Conservation (phyloP, 768 basidiomycete genomes). For the Dendrothele bispora region DNA sequence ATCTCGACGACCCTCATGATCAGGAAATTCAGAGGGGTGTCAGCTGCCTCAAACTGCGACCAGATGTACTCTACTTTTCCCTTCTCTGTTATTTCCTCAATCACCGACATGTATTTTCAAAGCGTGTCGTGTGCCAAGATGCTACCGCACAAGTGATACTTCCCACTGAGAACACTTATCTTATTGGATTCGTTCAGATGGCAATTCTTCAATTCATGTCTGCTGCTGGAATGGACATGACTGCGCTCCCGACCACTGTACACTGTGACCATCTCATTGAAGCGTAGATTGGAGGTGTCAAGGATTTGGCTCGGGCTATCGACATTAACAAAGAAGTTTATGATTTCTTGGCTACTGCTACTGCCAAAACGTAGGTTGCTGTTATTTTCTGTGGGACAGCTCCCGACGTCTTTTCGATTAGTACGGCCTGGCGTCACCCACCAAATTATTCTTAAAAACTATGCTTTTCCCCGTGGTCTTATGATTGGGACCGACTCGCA, state of each 20-base stretch:
- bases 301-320: slow-evolving; percentile 91
- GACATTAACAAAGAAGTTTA: slow-evolving; percentile 98
- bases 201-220: slow-evolving; percentile 99
- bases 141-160: slow-evolving; percentile 74
- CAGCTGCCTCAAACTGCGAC: slow-evolving; percentile 96
- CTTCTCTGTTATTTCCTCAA: slow-evolving; percentile 14
- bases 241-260: slow-evolving; percentile 96
- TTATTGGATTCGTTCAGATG: slow-evolving; percentile 55
- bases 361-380: slow-evolving; percentile 70
- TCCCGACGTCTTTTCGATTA: slow-evolving; percentile 23
- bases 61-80: slow-evolving; percentile 61
- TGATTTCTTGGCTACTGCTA: slow-evolving; percentile 97
- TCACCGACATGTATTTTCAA: too few species aligned
- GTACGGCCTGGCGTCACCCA: slow-evolving; percentile 99
- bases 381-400: not conserved
- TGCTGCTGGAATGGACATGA: slow-evolving; percentile 96
- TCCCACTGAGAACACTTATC: not conserved
- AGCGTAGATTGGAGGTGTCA: slow-evolving; percentile 90
- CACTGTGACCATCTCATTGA: slow-evolving; percentile 99
- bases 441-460: slow-evolving; percentile 99
- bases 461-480: slow-evolving; percentile 97
- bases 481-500: slow-evolving; percentile 99
- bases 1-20: slow-evolving; percentile 90
- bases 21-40: slow-evolving; percentile 90
- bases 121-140: slow-evolving; percentile 92